These are phyloP conservation scores for Aphanomyces stellatus DNA, from an alignment of 352 stramenopile genomes.

Conservation along the genomic window DNA sequence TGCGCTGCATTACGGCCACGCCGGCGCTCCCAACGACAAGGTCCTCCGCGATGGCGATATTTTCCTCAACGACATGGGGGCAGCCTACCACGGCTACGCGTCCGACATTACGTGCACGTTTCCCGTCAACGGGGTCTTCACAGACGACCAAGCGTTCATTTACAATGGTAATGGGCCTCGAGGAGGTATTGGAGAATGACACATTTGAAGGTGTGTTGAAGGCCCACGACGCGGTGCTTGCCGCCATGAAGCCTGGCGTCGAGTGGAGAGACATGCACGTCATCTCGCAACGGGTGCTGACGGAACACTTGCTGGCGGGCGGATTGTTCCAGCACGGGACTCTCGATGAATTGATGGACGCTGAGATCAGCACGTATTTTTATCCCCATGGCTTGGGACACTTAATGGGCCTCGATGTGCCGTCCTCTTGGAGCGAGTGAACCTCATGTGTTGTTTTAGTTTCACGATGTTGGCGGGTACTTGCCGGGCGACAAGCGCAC, in stretches of 20 bases:
- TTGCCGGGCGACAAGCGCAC: constrained; percentile 48
- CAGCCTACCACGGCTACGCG: constrained; percentile 94
- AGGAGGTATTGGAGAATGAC: no score
- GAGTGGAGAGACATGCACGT: constrained; percentile 94
- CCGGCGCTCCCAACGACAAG: constrained; percentile 89
- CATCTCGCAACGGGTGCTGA: constrained; percentile 89
- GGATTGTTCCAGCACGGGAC: constrained; percentile 86
- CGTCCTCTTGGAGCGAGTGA: neutral
- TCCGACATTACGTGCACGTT: constrained; percentile 97
- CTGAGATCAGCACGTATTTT: constrained; percentile 95
- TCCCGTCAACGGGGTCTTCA: constrained; percentile 91
- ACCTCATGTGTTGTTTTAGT: neutral
- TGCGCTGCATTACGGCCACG: constrained; percentile 95
- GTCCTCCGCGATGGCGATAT: constrained; percentile 84
- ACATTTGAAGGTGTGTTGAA: constrained; percentile 71
- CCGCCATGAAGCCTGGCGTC: constrained; percentile 90
- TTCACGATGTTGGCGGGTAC: constrained; percentile 94
- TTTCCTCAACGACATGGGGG: constrained; percentile 96
- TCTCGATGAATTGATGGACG: constrained; percentile 93
- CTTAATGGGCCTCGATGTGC: constrained; percentile 96
- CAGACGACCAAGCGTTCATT: constrained; percentile 86
- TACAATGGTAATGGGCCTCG: constrained; percentile 84
- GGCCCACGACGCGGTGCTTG: constrained; percentile 88
- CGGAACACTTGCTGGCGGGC: constrained; percentile 64
- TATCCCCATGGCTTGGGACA: constrained; percentile 98